Conservation (phyloP, 2,329 filamentous ascomycete genomes). For the Albophoma yamanashiensis region DNA sequence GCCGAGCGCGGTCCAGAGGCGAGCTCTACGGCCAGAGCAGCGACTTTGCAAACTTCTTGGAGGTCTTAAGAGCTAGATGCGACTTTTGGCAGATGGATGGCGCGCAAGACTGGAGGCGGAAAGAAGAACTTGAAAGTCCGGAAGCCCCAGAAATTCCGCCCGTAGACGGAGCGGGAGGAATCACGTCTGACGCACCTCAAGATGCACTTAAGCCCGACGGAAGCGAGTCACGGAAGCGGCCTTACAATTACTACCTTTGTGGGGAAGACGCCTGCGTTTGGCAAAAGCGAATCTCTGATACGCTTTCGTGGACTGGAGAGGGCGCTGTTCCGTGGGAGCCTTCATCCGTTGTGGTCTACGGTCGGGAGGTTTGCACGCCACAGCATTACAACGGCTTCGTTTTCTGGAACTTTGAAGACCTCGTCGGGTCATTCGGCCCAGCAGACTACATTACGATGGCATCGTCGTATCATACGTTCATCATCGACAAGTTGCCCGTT, state of each 20-base stretch:
- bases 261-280: slow-evolving; percentile 18
- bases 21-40: slow-evolving; percentile 50
- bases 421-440: slow-evolving; percentile 61
- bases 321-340: slow-evolving; percentile 28
- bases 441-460: slow-evolving; percentile 78
- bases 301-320: slow-evolving; percentile 11
- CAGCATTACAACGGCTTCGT: slow-evolving; percentile 45
- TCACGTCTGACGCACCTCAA: not conserved
- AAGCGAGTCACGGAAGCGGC: slow-evolving; percentile 11
- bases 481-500: slow-evolving; percentile 59
- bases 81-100: slow-evolving; percentile 81
- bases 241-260: slow-evolving; percentile 18
- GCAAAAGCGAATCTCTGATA: slow-evolving; percentile 9
- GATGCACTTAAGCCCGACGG: not conserved
- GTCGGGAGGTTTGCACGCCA: slow-evolving; percentile 50
- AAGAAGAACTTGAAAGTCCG: slow-evolving; percentile 26
- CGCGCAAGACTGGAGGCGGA: slow-evolving; percentile 57
- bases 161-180: not conserved
- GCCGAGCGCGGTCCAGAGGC: slow-evolving; percentile 23
- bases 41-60: slow-evolving; percentile 67
- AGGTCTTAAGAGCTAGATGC: slow-evolving; percentile 66
- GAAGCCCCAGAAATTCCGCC: not conserved
- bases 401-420: slow-evolving; percentile 56
- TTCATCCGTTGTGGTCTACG: slow-evolving; percentile 44
- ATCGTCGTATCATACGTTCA: slow-evolving; percentile 68